Evolutionary conservation across 108 stramenopile species (phyloP), one percentile per base, ranked within the genome.

Genomic region (Conticribra weissflogii): DNA sequence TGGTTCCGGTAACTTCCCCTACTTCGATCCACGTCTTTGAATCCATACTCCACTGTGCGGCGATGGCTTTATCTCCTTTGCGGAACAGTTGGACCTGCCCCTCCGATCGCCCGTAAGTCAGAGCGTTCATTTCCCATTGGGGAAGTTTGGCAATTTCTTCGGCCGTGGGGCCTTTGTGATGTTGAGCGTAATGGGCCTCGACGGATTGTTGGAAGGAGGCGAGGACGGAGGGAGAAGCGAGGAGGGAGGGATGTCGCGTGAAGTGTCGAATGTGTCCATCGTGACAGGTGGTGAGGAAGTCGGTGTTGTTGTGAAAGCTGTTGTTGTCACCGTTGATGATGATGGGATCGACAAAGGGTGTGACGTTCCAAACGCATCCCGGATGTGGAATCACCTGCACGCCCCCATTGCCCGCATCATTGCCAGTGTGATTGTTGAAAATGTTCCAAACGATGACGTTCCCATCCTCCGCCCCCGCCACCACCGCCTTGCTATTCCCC

Each of bases 11-110:
- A 19, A 98, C 98, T 85, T 98, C 93, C 17, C 96, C 96, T 19
- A 98, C 92, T 83, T 96, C 96, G 59, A 98, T 91, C 97, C 97
- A 98, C 15, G 90, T 92, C 25, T 81, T 63, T 2, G 87, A 85
- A 0, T 80, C 78, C 59, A 66, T 67, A 27, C 82, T 88, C 97
- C 96, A 98, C 81, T 98, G 96, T 0, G 97, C 97, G 31, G 97
- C 97, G 59, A 96, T 95, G 27, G 96, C 96, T 72, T 82, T 79
- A 21, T 51, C 88, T 59, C 79, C 74, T 71, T 91, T 95, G 47
- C 94, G 87, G 80, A 98, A 98, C 7, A 97, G 75, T 74, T 95
- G 95, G 0, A 95, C 96, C 63, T 97, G 93, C 57, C 96, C 95
- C 78, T 96, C 95, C 8, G 89, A 87, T n/a, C 62, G 74, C 29